Base-by-base conservation (phyloP, 345 rosid genomes). In the Nasturtium officinale region DNA sequence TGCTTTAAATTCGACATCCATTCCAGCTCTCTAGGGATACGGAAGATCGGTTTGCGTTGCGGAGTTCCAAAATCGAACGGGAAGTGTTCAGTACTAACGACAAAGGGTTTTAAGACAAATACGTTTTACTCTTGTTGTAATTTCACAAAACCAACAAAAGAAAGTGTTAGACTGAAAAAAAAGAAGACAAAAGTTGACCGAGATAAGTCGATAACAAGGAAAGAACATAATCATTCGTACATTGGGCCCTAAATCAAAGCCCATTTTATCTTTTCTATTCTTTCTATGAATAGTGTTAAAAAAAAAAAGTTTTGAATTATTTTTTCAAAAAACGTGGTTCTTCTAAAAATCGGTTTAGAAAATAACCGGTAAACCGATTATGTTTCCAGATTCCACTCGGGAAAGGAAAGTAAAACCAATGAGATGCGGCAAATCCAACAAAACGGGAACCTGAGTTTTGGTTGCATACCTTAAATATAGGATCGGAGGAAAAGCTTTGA, bases 1-100 rank as follows among this genome's bases (percentile, higher is more conserved):
- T 71, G 78, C 86, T 57, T 83, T 83, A 81, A 93, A 71, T 82
- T 87, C 97, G 23, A 29, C 77, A 84, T 92, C 98, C 98, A 90
- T 90, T 48, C 7, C 69, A 61, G 46, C 48, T 54, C 54, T 74
- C 61, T n/a, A n/a, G n/a, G n/a, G n/a, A n/a, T n/a, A n/a, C n/a
- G n/a, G n/a, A n/a, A n/a, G n/a, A n/a, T n/a, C n/a, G n/a, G n/a
- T n/a, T n/a, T n/a, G n/a, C n/a, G n/a, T n/a, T n/a, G n/a, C n/a
- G n/a, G n/a, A n/a, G n/a, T n/a, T n/a, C n/a, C n/a, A n/a, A n/a
- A n/a, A n/a, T n/a, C n/a, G n/a, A n/a, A n/a, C n/a, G n/a, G n/a
- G n/a, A n/a, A n/a, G n/a, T n/a, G n/a, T n/a, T n/a, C n/a, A n/a
- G n/a, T n/a, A n/a, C n/a, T n/a, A n/a, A n/a, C n/a, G n/a, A n/a